Conservation (phyloP, 169 alveolate genomes). For the Plasmodium blacklocki region DNA sequence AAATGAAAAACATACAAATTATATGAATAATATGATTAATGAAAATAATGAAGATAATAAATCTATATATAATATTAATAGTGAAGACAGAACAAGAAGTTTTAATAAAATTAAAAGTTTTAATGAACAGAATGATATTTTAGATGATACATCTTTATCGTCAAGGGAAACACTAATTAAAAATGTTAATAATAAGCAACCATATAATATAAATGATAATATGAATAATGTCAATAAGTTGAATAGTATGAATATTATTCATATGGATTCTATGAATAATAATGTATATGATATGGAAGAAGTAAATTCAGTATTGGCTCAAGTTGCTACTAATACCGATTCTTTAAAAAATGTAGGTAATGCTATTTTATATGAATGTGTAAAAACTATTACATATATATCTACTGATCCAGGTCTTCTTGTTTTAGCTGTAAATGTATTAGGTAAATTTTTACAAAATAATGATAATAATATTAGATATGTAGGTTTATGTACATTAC, state of each 20-base stretch:
- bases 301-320: constrained; percentile 92
- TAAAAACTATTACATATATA: constrained; percentile 94
- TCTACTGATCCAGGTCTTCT: constrained; percentile 90
- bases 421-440: constrained; percentile 94
- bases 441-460: constrained; percentile 95
- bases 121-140: not conserved
- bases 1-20: constrained; percentile 59
- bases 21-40: not conserved
- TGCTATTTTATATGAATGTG: constrained; percentile 98
- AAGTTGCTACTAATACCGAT: constrained; percentile 96
- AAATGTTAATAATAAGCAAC: not conserved
- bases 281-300: constrained; percentile 90
- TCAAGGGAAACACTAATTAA: not conserved
- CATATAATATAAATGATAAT: not conserved
- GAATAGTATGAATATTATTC: not conserved
- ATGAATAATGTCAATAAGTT: not conserved
- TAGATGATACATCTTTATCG: not conserved
- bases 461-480: constrained; percentile 94
- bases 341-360: constrained; percentile 97
- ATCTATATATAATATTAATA: not conserved
- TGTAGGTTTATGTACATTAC: constrained; percentile 91
- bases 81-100: not conserved
- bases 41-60: not conserved
- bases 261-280: not conserved
- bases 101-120: not conserved